These are phyloP conservation scores for Podospora fimiseda DNA, from an alignment of 495 filamentous ascomycete species.

Conservation along the genomic window DNA sequence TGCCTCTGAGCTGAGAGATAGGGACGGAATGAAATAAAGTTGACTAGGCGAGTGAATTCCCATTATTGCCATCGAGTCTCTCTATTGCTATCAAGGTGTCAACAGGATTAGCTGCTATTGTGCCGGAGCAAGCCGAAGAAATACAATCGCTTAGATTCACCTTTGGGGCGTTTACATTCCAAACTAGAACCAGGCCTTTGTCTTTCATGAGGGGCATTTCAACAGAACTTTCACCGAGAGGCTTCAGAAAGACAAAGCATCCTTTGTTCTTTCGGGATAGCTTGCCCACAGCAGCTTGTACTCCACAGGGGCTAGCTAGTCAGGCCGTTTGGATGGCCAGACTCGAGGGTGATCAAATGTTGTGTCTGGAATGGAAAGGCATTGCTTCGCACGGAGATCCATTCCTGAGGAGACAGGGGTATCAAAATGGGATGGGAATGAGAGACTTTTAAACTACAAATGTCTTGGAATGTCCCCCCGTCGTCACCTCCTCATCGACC, in stretches of 20 bases:
- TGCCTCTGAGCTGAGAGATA: not conserved
- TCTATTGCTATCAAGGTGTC: too few relatives aligned
- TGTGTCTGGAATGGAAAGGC: conserved; percentile 21
- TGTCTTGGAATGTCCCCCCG: conserved; percentile 22
- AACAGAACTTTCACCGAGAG: not conserved
- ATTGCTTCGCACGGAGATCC: conserved; percentile 4
- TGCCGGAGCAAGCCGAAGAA: too few relatives aligned
- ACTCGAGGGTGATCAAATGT: not conserved
- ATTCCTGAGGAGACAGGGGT: conserved; percentile 14
- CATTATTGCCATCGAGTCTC: too few relatives aligned
- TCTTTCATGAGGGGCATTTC: not conserved
- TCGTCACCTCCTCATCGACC: conserved; percentile 7
- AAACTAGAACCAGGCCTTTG: conserved; percentile 1
- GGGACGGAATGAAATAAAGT: not conserved
- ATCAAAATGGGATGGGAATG: conserved; percentile 11
- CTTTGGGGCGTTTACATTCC: not conserved
- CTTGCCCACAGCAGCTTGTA: not conserved
- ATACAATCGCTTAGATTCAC: not conserved
- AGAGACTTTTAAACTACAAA: conserved; percentile 19
- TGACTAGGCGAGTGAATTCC: not conserved
- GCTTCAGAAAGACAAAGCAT: not conserved
- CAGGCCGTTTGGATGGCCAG: not conserved
- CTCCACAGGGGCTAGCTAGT: not conserved
- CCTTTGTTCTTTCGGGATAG: not conserved
- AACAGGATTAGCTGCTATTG: too few relatives aligned